Evolutionary conservation across 306 rosid species (phyloP).

Genomic region (Cicer bijugum): DNA sequence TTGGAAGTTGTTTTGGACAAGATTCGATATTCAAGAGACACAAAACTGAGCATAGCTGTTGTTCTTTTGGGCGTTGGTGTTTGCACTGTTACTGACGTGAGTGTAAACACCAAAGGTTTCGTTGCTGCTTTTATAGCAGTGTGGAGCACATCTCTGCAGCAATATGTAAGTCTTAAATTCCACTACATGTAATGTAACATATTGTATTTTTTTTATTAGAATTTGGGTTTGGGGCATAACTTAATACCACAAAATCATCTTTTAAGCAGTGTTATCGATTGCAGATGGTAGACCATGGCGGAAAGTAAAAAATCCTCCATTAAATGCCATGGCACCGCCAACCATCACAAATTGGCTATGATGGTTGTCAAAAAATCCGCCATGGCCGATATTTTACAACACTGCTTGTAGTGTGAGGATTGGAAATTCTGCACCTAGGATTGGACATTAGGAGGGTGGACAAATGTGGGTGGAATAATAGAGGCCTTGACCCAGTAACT

Average conservation of each 20-base stretch:
- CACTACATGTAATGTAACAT: not conserved
- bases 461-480: not conserved
- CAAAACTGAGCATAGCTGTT: constrained; percentile 75
- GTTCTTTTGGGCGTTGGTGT: constrained; percentile 83
- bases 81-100: constrained; percentile 88
- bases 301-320: too few species aligned
- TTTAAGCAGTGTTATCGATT: not conserved
- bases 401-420: too few species aligned
- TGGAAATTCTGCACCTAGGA: not conserved
- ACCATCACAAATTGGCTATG: too few species aligned
- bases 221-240: not conserved
- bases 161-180: constrained; percentile 65
- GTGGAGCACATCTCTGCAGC: constrained; percentile 90
- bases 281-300: too few species aligned
- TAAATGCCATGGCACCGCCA: too few species aligned
- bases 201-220: constrained; percentile 16
- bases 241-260: not conserved
- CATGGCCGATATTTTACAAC: too few species aligned
- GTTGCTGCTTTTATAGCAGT: constrained; percentile 82
- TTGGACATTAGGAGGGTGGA: not conserved
- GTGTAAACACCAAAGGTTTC: constrained; percentile 75
- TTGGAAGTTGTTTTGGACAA: constrained; percentile 81
- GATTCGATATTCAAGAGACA: constrained; percentile 82
- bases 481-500: not conserved
- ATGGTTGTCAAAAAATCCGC: too few species aligned